A percentile compares a stretch with the other conserved stretches of the same genome.
Conservation (phyloP, 2,329 filamentous ascomycete species). For the Periconia sp. region DNA sequence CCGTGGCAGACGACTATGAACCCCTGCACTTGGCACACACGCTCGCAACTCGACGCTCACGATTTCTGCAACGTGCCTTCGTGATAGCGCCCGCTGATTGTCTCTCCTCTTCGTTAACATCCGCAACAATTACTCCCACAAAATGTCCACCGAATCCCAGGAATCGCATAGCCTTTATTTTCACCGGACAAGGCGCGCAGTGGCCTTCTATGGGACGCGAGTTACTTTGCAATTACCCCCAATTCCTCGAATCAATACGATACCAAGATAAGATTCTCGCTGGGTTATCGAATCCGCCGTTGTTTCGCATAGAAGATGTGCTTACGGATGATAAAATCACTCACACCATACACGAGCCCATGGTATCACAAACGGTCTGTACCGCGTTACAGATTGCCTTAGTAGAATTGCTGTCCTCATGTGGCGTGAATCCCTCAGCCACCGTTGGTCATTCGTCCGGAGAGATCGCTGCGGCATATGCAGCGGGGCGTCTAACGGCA, state of each 20-base stretch:
- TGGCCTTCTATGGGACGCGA: constrained; percentile 25
- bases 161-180: constrained; percentile 17
- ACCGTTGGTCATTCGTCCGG: constrained; percentile 45
- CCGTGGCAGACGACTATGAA: not conserved
- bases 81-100: not conserved
- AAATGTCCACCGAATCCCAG: not conserved
- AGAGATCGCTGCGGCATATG: constrained; percentile 46
- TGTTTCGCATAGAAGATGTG: constrained; percentile 2
- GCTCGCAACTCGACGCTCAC: not conserved
- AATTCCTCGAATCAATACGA: constrained; percentile 10
- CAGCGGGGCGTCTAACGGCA: constrained; percentile 25
- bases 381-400: constrained; percentile 25
- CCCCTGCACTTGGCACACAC: not conserved
- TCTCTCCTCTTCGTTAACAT: not conserved
- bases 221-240: constrained; percentile 9
- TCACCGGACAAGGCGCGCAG: constrained; percentile 36
- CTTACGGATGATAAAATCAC: not conserved
- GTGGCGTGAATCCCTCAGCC: constrained; percentile 14
- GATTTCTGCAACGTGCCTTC: not conserved
- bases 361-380: constrained; percentile 24
- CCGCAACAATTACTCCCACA: not conserved
- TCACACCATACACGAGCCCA: constrained; percentile 1
- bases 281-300: not conserved
- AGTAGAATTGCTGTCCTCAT: constrained; percentile 8
- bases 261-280: constrained; percentile 6